A percentile compares a stretch with the other conserved stretches of the same genome.
These are phyloP conservation scores for Linum trigynum DNA, from an alignment of 345 rosid species.

Conservation along the genomic window DNA sequence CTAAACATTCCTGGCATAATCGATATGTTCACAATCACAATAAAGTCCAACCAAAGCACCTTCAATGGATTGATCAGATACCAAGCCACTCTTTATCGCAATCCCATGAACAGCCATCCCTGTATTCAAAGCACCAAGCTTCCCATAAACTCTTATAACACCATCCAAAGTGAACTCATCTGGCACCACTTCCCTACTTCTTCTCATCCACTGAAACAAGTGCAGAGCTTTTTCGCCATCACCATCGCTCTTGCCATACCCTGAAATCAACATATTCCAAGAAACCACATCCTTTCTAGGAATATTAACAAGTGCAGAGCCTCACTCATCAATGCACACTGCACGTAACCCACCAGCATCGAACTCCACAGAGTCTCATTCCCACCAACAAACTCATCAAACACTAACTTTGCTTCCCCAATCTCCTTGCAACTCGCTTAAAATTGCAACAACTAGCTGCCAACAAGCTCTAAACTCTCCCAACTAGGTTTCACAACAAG, in stretches of 20 bases:
- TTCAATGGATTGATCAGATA: constrained; percentile 32
- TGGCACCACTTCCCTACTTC: constrained; percentile 31
- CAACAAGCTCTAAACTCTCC: constrained; percentile 36
- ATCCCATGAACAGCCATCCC: constrained; percentile 42
- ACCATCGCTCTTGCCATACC: constrained; percentile 29
- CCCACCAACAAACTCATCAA: constrained; percentile 25
- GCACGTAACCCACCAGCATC: constrained; percentile 44
- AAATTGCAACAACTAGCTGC: constrained; percentile 38
- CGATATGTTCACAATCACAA: constrained; percentile 32
- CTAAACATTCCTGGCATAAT: constrained; percentile 41
- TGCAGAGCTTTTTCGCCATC: constrained; percentile 34
- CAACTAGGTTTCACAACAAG: constrained; percentile 30
- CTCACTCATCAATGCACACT: constrained; percentile 30
- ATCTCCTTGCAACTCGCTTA: constrained; percentile 28
- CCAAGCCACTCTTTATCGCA: constrained; percentile 40
- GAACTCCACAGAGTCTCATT: constrained; percentile 34
- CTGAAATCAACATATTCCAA: constrained; percentile 42
- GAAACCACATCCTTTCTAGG: constrained; percentile 37
- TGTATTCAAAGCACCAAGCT: constrained; percentile 22
- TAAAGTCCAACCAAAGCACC: constrained; percentile 43
- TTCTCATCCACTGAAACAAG: constrained; percentile 37
- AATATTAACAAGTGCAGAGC: constrained; percentile 36
- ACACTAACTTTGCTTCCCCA: constrained; percentile 28
- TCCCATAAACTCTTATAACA: constrained; percentile 37
- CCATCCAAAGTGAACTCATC: constrained; percentile 49